A percentile compares a stretch with the other conserved stretches of the same genome.
Evolutionary conservation across 306 rosid species (phyloP).

Genomic region (Rosa chinensis): DNA sequence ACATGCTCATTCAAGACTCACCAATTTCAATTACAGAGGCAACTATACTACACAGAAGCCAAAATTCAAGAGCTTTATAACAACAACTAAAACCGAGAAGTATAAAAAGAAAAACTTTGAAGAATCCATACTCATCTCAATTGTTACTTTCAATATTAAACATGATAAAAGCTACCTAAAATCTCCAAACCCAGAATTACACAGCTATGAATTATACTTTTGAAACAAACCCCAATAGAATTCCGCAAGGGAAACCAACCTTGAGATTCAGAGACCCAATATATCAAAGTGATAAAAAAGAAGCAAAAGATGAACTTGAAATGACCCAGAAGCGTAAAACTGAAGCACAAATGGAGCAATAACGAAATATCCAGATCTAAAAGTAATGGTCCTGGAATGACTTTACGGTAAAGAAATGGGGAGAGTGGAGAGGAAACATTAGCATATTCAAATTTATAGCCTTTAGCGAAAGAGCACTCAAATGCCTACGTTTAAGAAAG

Average conservation of each 20-base stretch:
- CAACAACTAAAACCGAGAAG: neutral
- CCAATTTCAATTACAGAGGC: conserved; percentile 1
- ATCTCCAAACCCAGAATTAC: conserved; percentile 6
- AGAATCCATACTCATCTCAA: neutral
- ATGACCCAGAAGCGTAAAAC: conserved; percentile 15
- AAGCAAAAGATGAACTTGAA: conserved; percentile 15
- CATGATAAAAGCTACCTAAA: neutral
- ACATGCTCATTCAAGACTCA: neutral
- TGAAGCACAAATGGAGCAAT: neutral
- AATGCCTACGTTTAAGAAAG: neutral
- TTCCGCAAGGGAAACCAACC: conserved; percentile 19
- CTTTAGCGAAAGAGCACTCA: neutral
- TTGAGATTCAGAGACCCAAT: conserved; percentile 17
- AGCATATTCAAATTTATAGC: neutral
- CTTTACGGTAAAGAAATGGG: conserved; percentile 18
- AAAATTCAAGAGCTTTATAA: neutral
- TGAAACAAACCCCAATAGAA: neutral
- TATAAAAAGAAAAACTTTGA: neutral
- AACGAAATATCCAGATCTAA: conserved; percentile 31
- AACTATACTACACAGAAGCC: neutral
- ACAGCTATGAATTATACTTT: neutral
- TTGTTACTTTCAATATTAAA: neutral
- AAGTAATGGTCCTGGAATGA: conserved; percentile 11
- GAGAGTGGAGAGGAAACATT: neutral
- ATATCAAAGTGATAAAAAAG: neutral